phyloP scores from a whole-genome alignment of 352 stramenopile genomes.

The Blastocystis sp. region DNA sequence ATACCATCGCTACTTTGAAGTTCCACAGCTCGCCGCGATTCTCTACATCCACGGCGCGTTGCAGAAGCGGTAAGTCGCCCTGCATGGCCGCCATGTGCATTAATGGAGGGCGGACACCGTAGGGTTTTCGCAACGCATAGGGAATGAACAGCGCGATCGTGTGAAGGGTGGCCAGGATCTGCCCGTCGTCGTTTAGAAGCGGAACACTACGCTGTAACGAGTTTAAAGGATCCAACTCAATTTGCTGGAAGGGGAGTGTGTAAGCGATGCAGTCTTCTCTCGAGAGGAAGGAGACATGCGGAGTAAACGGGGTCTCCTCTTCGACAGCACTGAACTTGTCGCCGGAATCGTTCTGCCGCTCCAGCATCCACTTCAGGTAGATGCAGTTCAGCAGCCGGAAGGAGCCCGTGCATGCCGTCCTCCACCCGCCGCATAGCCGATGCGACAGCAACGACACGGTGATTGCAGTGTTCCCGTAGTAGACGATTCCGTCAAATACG shows the following conservation, averaged over 20 bases:
- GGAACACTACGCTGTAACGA: neutral
- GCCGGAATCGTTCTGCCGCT: constrained; percentile 8
- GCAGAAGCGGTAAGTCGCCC: constrained; percentile 11
- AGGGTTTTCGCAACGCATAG: constrained; percentile 30
- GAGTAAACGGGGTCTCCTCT: constrained; percentile 45
- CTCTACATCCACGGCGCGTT: constrained; percentile 38
- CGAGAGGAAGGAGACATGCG: neutral
- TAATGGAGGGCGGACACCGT: neutral
- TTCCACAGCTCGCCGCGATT: constrained; percentile 52
- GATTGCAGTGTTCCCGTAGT: constrained; percentile 54
- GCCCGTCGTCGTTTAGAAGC: neutral
- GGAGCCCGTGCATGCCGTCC: neutral
- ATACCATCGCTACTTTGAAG: neutral
- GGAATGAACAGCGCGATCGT: constrained; percentile 41
- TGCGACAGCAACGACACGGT: constrained; percentile 16
- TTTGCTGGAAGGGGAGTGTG: constrained; percentile 39
- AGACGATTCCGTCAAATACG: constrained; percentile 67
- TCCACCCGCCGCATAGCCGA: neutral
- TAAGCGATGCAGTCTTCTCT: constrained; percentile 34
- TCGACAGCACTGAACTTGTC: constrained; percentile 4
- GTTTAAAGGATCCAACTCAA: neutral
- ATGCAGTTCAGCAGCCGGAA: constrained; percentile 59
- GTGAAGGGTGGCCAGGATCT: neutral
- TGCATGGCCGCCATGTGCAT: constrained; percentile 63
- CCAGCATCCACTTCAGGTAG: constrained; percentile 48